phyloP scores from a whole-genome alignment of 2,329 filamentous ascomycete species.

The Aspergillus alliaceus region DNA sequence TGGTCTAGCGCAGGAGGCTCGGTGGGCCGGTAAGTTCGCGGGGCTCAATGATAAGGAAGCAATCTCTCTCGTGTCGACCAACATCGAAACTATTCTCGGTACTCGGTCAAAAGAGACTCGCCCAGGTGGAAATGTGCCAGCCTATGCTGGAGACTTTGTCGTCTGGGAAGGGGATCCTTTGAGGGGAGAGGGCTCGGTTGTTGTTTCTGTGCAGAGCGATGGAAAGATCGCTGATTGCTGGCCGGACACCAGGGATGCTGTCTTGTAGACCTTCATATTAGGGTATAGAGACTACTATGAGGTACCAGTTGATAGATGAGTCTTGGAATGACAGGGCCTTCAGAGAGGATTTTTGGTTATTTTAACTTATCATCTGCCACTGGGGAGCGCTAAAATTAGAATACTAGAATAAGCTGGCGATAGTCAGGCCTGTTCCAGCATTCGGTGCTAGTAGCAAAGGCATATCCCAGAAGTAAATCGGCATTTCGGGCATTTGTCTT shows the following conservation, averaged over 20 bases:
- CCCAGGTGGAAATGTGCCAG: neutral
- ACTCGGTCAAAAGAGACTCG: neutral
- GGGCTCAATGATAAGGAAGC: conserved; percentile 1
- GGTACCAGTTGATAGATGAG: too few relatives aligned
- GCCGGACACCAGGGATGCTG: neutral
- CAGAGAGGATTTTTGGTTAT: too few relatives aligned
- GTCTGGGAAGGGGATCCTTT: conserved; percentile 14
- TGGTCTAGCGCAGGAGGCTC: conserved; percentile 7
- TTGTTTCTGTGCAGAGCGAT: neutral
- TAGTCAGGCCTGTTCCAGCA: too few relatives aligned
- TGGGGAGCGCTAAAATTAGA: too few relatives aligned
- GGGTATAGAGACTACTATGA: too few relatives aligned
- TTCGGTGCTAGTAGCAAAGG: too few relatives aligned
- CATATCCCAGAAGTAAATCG: too few relatives aligned
- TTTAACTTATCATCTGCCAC: too few relatives aligned
- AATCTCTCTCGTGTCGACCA: conserved; percentile 7
- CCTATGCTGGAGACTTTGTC: neutral
- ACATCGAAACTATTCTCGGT: conserved; percentile 1
- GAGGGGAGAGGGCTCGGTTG: conserved; percentile 6
- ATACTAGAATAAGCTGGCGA: too few relatives aligned
- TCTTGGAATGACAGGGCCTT: too few relatives aligned
- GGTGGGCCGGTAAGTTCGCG: conserved; percentile 7
- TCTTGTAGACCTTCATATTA: too few relatives aligned
- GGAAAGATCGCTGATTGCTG: neutral
- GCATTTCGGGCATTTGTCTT: too few relatives aligned